Base-by-base conservation (phyloP, 108 stramenopile species). In the Cyclostephanos tholiformis region DNA sequence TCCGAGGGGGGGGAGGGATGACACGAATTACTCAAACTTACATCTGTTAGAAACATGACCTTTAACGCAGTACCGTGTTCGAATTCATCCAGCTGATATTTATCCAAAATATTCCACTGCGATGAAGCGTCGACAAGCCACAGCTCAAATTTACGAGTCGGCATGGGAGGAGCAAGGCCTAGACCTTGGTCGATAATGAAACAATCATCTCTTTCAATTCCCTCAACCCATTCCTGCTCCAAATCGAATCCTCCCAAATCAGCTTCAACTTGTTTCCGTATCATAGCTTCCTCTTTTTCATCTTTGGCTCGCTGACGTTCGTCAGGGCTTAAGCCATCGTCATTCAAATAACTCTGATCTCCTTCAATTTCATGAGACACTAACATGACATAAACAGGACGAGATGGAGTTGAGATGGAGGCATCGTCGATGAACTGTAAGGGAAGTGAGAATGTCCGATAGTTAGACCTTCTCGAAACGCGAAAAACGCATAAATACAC, bases 201-300 rank as follows among this genome's bases (percentile, higher is more conserved):
- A 57, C 90, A 92, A 62, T 95, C 85, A 56, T 95, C 94, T 43
- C 94, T 67, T 69, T 91, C 91, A 48, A 95, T 95, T 67, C 92
- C 91, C 72, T 91, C 91, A 1, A 92, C 91, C 94, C 94, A 95
- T 67, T 95, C 94, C 68, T 90, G 89, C 65, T 95, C 91, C 39
- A 95, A 77, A 68, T 95, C 94, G 77, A 95, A 95, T 16, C 94
- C 94, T 36, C 94, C 91, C 12, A 95, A 80, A 82, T 95, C 94
- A 41, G 94, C 94, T 72, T 95, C 94, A 10, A 95, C 94, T 77
- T 95, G 94, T 29, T 88, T 83, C 62, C 88, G 81, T 36, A 91
- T 82, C 72, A 77, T 89, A 39, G 82, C 89, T 38, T 74, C 81
- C 74, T 95, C 89, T 69, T 91, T 95, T 63, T 92, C 90, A 55